These are phyloP conservation scores for Cryptococcus jaspeensis DNA, from an alignment of 1,284 basidiomycete genomes.

Conservation along the genomic window DNA sequence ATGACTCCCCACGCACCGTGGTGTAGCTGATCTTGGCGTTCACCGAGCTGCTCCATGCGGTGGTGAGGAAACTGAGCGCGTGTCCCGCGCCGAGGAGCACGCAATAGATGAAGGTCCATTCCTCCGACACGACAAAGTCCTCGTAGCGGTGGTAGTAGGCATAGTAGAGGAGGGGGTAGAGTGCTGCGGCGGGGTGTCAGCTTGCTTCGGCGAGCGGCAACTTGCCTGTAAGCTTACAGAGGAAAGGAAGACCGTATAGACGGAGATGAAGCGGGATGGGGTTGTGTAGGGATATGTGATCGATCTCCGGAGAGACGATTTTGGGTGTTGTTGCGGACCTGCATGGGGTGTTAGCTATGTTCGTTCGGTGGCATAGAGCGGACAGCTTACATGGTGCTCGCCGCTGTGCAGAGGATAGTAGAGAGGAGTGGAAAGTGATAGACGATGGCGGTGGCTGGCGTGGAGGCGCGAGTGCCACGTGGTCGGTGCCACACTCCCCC, in stretches of 20 bases:
- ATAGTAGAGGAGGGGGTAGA: constrained; percentile 88
- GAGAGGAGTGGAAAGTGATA: too few relatives aligned
- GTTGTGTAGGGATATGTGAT: constrained; percentile 73
- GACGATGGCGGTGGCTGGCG: not conserved
- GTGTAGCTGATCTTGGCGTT: constrained; percentile 72
- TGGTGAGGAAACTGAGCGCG: constrained; percentile 87
- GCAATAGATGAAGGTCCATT: constrained; percentile 93
- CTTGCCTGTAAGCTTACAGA: constrained; percentile 56
- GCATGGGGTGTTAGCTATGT: not conserved
- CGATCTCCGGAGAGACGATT: constrained; percentile 81
- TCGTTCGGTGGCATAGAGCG: not conserved
- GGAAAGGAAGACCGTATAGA: constrained; percentile 80
- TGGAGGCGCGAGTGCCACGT: constrained; percentile 3
- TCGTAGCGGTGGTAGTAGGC: constrained; percentile 84
- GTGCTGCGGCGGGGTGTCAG: constrained; percentile 40
- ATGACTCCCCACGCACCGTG: constrained; percentile 29
- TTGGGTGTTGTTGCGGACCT: constrained; percentile 26
- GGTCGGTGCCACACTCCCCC: too few relatives aligned
- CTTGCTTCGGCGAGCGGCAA: constrained; percentile 61
- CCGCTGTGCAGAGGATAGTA: not conserved
- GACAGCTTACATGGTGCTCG: constrained; percentile 13
- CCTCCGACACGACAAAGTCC: constrained; percentile 85
- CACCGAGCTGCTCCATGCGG: constrained; percentile 82
- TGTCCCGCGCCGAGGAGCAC: constrained; percentile 81
- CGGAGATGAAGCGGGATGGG: constrained; percentile 74